Percentiles rank a stretch among this genome's conserved stretches.
Conservation (phyloP, 352 stramenopile species). For the Globisporangium mamillatum region DNA sequence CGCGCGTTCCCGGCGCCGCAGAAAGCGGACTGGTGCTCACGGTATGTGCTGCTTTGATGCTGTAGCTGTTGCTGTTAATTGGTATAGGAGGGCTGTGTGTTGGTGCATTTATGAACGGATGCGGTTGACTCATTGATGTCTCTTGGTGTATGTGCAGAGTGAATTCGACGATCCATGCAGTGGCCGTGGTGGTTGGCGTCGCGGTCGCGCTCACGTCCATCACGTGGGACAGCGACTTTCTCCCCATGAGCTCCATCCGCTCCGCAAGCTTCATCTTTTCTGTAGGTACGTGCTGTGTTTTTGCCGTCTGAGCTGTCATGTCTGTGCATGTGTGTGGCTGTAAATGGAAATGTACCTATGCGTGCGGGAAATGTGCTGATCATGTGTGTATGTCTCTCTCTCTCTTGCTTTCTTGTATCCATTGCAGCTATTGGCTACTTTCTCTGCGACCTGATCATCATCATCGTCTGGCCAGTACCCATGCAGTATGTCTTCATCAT, state of each 20-base stretch:
- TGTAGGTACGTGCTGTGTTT: conserved; percentile 39
- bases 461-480: conserved; percentile 69
- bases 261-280: conserved; percentile 80
- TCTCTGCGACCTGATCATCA: conserved; percentile 75
- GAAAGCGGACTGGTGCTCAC: conserved; percentile 81
- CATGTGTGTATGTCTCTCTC: not conserved
- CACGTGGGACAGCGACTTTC: conserved; percentile 53
- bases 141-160: conserved; percentile 34
- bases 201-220: conserved; percentile 63
- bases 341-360: not conserved
- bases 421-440: conserved; percentile 77
- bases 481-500: conserved; percentile 80
- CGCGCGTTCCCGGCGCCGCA: conserved; percentile 51
- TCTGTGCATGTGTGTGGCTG: not conserved
- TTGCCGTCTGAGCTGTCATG: not conserved
- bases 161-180: conserved; percentile 76
- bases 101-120: not conserved
- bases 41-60: conserved; percentile 30
- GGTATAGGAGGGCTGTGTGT: not conserved
- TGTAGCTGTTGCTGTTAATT: not conserved
- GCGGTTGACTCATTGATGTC: not conserved
- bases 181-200: conserved; percentile 63
- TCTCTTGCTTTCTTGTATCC: conserved; percentile 12
- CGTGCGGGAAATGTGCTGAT: not conserved
- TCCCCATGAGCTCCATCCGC: conserved; percentile 73